Base-by-base conservation (phyloP, 495 filamentous ascomycete genomes). In the Aspergillus nanangensis region DNA sequence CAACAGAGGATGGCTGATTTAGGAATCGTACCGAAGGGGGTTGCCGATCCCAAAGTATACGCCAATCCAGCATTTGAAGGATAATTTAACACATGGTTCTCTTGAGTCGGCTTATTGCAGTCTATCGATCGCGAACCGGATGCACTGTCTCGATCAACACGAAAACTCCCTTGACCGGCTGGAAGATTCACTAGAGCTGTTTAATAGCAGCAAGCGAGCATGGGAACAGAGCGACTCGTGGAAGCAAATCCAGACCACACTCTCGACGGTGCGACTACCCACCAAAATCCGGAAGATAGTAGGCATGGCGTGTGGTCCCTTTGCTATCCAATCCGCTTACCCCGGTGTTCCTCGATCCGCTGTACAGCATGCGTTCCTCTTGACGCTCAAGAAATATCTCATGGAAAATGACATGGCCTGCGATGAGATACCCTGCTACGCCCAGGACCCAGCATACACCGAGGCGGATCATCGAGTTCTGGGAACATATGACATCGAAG, bases 381-480 rank as follows among this genome's bases (percentile, higher is more conserved):
- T 40, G 0, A 34, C 24, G 5, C 1, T 50, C 8, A 18, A 25
- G 23, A 19, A 29, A 2, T 5, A 14, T 5, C 11, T 50, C 4
- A n/a, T 20, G 20, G 20, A 35, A 1, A 37, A 15, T 9, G 11
- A 27, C 1, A 38, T 38, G 3, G 33, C 31, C 19, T 23, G 23
- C 11, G 31, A 22, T 2, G n/a, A 50, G 8, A 19, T 50, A 13
- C 0, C 42, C 0, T 57, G 51, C 34, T 54, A 54, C 17, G 39
- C 47, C 2, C 61, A 67, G 41, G 63, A 67, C 20, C 61, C 61
- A 7, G 43, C 39, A 3, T 65, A 67, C 38, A 24, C 29, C 4
- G 22, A 17, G 0, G 2, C 11, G 7, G 61, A 67, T 21, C 47
- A 47, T 25, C 3, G 36, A 11, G 42, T 55, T 4, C 48, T 65